Percentiles rank a stretch among this genome's conserved stretches.
phyloP scores from a whole-genome alignment of 768 basidiomycete genomes.

The Vararia minispora region DNA sequence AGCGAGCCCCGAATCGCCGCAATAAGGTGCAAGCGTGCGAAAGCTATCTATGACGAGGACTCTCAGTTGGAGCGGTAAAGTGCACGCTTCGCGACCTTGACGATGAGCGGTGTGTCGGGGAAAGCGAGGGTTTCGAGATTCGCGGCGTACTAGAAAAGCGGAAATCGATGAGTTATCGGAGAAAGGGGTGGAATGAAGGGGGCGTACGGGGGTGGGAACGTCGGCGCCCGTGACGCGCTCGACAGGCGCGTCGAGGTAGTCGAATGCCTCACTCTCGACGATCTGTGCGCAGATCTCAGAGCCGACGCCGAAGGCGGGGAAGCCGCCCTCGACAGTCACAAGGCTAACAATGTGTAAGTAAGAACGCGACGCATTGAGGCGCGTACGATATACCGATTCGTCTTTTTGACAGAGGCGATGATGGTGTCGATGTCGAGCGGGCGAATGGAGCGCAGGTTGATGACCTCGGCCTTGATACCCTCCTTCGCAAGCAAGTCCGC shows the following conservation, averaged over 20 bases:
- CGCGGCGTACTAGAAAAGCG: constrained; percentile 60
- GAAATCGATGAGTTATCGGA: constrained; percentile 5
- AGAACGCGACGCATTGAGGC: constrained; percentile 1
- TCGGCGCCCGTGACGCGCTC: constrained; percentile 98
- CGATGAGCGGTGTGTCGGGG: constrained; percentile 85
- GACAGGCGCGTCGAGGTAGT: constrained; percentile 96
- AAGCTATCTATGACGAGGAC: no score
- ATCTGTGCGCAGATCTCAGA: constrained; percentile 98
- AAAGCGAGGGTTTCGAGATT: constrained; percentile 86
- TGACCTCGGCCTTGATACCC: constrained; percentile 94
- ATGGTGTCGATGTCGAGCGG: constrained; percentile 98
- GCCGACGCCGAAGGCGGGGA: constrained; percentile 97
- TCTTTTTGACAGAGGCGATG: constrained; percentile 96
- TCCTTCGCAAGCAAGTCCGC: constrained; percentile 91
- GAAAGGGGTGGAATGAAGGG: constrained; percentile 4
- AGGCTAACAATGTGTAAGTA: constrained; percentile 37
- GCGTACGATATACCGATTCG: constrained; percentile 54
- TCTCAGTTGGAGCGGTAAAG: constrained; percentile 82
- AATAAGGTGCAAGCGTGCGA: no score
- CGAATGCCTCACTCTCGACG: constrained; percentile 94
- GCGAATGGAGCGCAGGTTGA: constrained; percentile 93
- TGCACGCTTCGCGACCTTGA: constrained; percentile 90
- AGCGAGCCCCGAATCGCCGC: no score
- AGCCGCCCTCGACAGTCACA: constrained; percentile 94
- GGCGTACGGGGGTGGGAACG: constrained; percentile 86